Evolutionary conservation across 2,329 filamentous ascomycete genomes (phyloP), one percentile per base, ranked within the genome.

Genomic region (Exophiala sp.): DNA sequence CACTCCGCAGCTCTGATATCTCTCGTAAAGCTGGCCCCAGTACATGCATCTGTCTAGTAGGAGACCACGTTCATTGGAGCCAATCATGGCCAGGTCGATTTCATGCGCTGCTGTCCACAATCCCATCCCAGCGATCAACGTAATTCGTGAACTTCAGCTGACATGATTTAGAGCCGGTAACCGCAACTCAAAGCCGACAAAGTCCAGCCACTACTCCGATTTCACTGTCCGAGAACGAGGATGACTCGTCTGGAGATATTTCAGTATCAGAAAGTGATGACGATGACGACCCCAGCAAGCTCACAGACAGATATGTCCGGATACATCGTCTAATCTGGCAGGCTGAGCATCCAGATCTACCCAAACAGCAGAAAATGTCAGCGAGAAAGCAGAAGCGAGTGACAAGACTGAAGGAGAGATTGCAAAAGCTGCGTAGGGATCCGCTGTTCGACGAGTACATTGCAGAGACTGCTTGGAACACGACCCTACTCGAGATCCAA

Each of bases 371-470:
- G 43, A 69, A 60, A 14, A 74, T 72, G 59, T 75, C 66, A 56
- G 63, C 68, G 36, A 77, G 73, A 61, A 73, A 73, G 65, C 80
- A 18, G 79, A 82, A 57, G 75, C 84, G 40, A 79, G 80, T 8
- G 89, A 85, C 62, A 8, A 51, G 24, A 14, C 71, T 95, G 2
- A 78, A 86, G 38, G 83, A 85, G 12, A 95, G 91, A 66, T 73
- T 96, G 36, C 79, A 84, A 35, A 82, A 81, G 57, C 89, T 96
- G 39, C 87, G 94, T 65, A 86, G 83, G 21, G 88, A 92, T 65
- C 77, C 90, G 12, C 72, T 92, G 2, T 91, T 91, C 64, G 88
- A 92, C 65, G 80, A 78, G 53, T 75, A 78, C 42, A 69, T 80
- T 33, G 88, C 86, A 3, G 82, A 88, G 52, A 74, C 81, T 55